These are phyloP conservation scores for Microsporum canis DNA, from an alignment of 2,329 filamentous ascomycete species.

Conservation along the genomic window DNA sequence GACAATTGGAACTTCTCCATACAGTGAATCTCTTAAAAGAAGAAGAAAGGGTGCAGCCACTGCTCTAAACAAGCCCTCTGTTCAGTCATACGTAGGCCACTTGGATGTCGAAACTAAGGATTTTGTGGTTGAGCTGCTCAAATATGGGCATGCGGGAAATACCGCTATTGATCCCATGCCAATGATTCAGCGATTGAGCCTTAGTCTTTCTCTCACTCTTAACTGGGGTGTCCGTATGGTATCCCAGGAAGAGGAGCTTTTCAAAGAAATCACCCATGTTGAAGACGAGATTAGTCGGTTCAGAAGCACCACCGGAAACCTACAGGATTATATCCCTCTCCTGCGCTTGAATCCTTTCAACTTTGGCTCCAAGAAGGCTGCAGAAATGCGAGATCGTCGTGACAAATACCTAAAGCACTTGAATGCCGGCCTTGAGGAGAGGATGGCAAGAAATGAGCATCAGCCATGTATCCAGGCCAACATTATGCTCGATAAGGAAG, in stretches of 20 bases:
- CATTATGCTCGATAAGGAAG: conserved; percentile 52
- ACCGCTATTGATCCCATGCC: conserved; percentile 53
- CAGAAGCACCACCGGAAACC: conserved; percentile 48
- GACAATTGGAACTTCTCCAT: conserved; percentile 57
- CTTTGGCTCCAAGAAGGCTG: conserved; percentile 46
- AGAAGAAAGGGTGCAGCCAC: conserved; percentile 54
- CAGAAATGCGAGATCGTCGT: conserved; percentile 48
- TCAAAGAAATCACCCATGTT: conserved; percentile 52
- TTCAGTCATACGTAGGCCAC: conserved; percentile 51
- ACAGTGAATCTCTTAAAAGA: conserved; percentile 53
- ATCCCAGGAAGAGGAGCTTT: conserved; percentile 49
- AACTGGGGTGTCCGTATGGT: conserved; percentile 56
- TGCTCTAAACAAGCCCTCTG: conserved; percentile 53
- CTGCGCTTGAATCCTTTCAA: conserved; percentile 52
- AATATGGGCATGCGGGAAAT: conserved; percentile 45
- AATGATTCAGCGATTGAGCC: conserved; percentile 53
- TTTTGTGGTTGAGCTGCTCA: conserved; percentile 50
- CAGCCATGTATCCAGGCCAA: conserved; percentile 58
- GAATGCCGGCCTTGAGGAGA: conserved; percentile 48
- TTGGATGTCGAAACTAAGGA: conserved; percentile 52
- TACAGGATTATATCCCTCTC: conserved; percentile 52
- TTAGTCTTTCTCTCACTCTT: conserved; percentile 52
- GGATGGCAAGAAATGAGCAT: conserved; percentile 50
- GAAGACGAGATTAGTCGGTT: conserved; percentile 51
- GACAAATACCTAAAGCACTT: conserved; percentile 50